These are phyloP conservation scores for Ophiocordyceps unilateralis DNA, from an alignment of 2,329 filamentous ascomycete species.

Conservation along the genomic window DNA sequence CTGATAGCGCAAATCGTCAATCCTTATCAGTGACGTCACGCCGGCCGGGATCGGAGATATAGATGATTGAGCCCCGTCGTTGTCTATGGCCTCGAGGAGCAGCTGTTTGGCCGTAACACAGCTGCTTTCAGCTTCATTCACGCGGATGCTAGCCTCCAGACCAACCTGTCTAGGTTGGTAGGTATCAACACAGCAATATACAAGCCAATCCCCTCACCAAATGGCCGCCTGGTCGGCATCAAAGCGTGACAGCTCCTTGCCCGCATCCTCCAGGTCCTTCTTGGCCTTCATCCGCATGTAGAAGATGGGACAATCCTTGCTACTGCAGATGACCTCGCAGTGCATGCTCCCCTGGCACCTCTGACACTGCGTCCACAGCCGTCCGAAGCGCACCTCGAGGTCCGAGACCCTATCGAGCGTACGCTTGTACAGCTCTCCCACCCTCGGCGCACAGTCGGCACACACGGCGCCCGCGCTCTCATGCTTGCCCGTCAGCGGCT, in stretches of 20 bases:
- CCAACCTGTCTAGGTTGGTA: too few relatives aligned
- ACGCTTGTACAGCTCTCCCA: slow-evolving; percentile 88
- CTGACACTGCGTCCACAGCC: slow-evolving; percentile 97
- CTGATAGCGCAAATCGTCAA: too few relatives aligned
- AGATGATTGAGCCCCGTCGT: too few relatives aligned
- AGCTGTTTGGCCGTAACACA: too few relatives aligned
- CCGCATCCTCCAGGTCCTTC: slow-evolving; percentile 92
- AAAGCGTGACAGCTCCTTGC: slow-evolving; percentile 78
- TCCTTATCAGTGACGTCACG: too few relatives aligned
- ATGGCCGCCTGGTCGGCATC: slow-evolving; percentile 64
- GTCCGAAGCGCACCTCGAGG: slow-evolving; percentile 78
- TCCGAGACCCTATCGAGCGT: slow-evolving; percentile 78
- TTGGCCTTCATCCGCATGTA: slow-evolving; percentile 99
- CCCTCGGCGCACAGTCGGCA: slow-evolving; percentile 62
- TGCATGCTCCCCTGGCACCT: slow-evolving; percentile 95
- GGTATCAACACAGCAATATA: not conserved
- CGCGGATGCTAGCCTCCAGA: too few relatives aligned
- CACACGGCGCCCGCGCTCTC: slow-evolving; percentile 81
- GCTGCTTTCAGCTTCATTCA: too few relatives aligned
- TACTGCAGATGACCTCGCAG: slow-evolving; percentile 93
- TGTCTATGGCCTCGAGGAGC: too few relatives aligned
- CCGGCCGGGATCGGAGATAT: too few relatives aligned
- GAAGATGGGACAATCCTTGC: slow-evolving; percentile 94
- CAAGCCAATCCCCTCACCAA: slow-evolving; percentile 21
- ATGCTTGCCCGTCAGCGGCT: slow-evolving; percentile 64